A percentile compares a stretch with the other conserved stretches of the same genome.
Conservation (phyloP, 2,329 filamentous ascomycete species). For the Rhynchosporium secalis region DNA sequence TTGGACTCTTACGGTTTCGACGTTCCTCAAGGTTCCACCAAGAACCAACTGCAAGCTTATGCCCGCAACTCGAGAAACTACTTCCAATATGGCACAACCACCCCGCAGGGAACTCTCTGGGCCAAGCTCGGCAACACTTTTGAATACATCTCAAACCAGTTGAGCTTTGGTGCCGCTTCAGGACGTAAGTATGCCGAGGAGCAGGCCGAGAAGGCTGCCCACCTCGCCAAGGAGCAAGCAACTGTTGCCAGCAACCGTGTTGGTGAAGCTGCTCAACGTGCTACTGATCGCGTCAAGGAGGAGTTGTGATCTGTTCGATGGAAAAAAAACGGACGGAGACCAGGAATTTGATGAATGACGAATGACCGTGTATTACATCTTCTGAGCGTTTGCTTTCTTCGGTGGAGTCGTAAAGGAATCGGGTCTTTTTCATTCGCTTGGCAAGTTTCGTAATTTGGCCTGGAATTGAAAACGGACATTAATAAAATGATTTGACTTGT, state of each 20-base stretch:
- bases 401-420: conserved; percentile 15
- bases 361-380: conserved; percentile 11
- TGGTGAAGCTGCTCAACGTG: conserved; percentile 42
- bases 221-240: conserved; percentile 41
- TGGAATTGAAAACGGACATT: conserved; percentile 13
- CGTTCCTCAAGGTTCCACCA: conserved; percentile 38
- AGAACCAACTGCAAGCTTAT: conserved; percentile 67
- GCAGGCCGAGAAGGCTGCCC: conserved; percentile 48
- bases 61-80: conserved; percentile 74
- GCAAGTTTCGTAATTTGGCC: conserved; percentile 5
- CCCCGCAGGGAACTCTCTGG: conserved; percentile 64
- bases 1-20: conserved; percentile 74
- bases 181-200: conserved; percentile 45
- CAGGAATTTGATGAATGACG: conserved; percentile 9
- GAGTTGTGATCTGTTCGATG: conserved; percentile 36
- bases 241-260: conserved; percentile 39
- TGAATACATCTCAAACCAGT: conserved; percentile 50
- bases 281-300: conserved; percentile 38
- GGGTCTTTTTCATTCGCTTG: conserved; percentile 8
- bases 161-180: conserved; percentile 49
- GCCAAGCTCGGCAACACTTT: conserved; percentile 56
- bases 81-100: conserved; percentile 73
- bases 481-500: conserved; percentile 9
- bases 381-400: conserved; percentile 19
- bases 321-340: background rate